Evolutionary conservation across 2,329 filamentous ascomycete species (phyloP), one percentile per base, ranked within the genome.

Genomic region (Fusarium longipes): DNA sequence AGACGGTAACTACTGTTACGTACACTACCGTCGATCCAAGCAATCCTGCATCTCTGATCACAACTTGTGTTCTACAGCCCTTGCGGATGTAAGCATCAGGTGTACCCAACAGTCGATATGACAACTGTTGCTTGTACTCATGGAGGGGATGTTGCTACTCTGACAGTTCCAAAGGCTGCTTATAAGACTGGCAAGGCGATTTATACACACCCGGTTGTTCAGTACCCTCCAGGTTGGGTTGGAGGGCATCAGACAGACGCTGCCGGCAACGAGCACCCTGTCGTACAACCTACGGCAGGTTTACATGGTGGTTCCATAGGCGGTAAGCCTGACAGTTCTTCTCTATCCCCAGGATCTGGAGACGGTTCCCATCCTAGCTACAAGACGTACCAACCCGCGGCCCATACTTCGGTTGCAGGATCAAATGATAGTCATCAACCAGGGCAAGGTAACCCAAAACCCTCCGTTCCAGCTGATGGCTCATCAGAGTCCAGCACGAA

Each of bases 91-190:
- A 22, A 55, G 20, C 1, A n/a, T 7, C 51, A 38, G 25, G 51
- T 38, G 1, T 49, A 38, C 24, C 51, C 42, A 32, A 15, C 42
- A 18, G 51, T 49, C 4, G 51, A 55, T 32, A 48, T 55, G 51
- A 39, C 18, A 20, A 55, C 42, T 25, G 32, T 55, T 32, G 18
- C 25, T 2, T 38, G 15, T 25, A 49, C 42, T 4, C 32, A 49
- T 1, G 32, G 25, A 4, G 24, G 20, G 3, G 18, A 8, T 2
- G 3, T 30, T 20, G 6, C 24, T n/a, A 25, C 32, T 1, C 15
- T 48, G 12, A 54, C 32, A 10, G 25, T 55, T 4, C 51, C 32
- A 49, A 55, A 39, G 11, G 42, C 51, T 49, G 42, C 12, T 9
- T 55, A 24, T 32, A 32, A 55, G 32, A 55, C 42, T 20, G 12